Conservation (phyloP, 2,329 filamentous ascomycete species). For the Botrytis elliptica region DNA sequence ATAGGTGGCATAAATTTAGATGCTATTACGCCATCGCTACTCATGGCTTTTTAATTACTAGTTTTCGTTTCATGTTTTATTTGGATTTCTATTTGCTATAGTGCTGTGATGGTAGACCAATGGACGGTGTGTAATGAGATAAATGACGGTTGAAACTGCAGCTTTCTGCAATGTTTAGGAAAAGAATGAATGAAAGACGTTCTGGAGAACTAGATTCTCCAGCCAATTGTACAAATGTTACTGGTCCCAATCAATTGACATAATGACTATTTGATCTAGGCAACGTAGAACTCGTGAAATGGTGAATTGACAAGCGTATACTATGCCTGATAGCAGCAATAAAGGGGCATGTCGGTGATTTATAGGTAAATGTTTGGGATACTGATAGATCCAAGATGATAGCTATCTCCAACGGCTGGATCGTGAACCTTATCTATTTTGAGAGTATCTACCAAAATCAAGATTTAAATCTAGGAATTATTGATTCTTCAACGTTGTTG, state of each 20-base stretch:
- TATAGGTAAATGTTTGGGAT: background rate
- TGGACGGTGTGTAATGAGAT: background rate
- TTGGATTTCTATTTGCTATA: background rate
- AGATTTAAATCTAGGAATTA: background rate
- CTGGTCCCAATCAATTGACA: background rate
- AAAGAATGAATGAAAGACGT: background rate
- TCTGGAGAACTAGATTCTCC: background rate
- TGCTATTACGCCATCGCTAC: background rate
- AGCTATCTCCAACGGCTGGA: background rate
- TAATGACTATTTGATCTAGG: background rate
- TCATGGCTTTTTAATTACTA: background rate
- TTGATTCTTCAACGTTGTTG: background rate
- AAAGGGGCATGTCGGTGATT: background rate
- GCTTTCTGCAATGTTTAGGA: background rate
- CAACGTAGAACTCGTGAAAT: background rate
- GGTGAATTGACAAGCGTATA: background rate
- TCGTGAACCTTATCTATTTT: background rate
- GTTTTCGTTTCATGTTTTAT: background rate
- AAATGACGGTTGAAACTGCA: background rate
- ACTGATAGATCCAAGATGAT: background rate
- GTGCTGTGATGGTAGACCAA: background rate
- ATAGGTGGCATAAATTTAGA: conserved; percentile 7
- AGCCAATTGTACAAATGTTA: background rate
- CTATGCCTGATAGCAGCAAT: background rate
- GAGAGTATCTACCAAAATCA: background rate